Percentiles rank a stretch among this genome's conserved stretches.
Conservation (phyloP, 208 protist genomes). For the Leishmania amazonensis region DNA sequence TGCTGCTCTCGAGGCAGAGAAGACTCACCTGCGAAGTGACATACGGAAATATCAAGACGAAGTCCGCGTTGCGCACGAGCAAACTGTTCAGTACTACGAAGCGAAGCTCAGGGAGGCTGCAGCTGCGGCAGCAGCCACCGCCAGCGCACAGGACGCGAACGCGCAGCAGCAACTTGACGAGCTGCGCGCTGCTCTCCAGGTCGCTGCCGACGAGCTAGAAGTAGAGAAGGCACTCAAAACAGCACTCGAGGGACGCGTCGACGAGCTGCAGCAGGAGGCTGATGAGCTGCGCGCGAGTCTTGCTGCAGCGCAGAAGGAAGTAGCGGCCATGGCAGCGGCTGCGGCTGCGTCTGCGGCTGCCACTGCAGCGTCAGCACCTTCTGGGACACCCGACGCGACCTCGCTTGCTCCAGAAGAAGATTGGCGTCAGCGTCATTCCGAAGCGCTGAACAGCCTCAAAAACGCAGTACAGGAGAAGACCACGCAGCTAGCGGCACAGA, state of each 20-base stretch:
- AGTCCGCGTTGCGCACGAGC: conserved; percentile 34
- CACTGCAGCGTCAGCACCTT: background rate
- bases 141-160: background rate
- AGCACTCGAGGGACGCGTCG: background rate
- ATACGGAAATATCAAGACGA: conserved; percentile 45
- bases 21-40: conserved; percentile 29
- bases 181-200: conserved; percentile 5
- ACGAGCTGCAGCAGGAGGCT: conserved; percentile 6
- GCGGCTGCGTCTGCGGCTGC: background rate
- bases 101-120: conserved; percentile 13
- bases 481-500: background rate
- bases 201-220: conserved; percentile 8
- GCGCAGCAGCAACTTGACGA: conserved; percentile 7
- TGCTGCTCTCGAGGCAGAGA: conserved; percentile 29
- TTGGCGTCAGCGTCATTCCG: background rate
- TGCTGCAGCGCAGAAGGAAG: background rate
- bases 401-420: background rate
- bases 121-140: conserved; percentile 3
- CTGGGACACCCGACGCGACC: background rate
- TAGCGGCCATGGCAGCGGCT: background rate
- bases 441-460: background rate
- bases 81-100: conserved; percentile 57
- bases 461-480: background rate
- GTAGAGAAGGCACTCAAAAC: background rate
- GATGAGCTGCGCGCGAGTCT: background rate